Conservation (phyloP, 306 rosid genomes). For the Fragaria vesca region DNA sequence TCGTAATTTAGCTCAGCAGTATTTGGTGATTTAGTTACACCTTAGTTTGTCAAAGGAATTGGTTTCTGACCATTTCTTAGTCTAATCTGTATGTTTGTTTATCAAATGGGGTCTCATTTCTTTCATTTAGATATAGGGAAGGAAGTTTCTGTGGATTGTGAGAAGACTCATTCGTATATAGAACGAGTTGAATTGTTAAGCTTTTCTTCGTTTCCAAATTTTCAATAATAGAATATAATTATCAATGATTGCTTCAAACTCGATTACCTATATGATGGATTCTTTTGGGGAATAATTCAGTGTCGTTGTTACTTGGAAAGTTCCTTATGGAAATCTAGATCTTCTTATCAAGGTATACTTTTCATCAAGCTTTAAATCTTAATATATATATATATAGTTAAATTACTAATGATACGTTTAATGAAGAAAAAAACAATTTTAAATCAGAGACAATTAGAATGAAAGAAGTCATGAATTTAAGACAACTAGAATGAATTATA, state of each 20-base stretch:
- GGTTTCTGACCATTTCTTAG: background rate
- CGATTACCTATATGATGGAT: background rate
- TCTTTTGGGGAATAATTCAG: background rate
- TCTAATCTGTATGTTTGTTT: background rate
- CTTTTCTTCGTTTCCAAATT: background rate
- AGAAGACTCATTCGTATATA: background rate
- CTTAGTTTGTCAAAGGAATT: background rate
- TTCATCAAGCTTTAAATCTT: background rate
- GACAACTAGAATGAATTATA: no score
- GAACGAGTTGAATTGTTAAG: background rate
- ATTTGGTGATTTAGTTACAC: background rate
- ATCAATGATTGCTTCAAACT: background rate
- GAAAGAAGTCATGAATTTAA: no score
- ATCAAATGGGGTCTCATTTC: background rate
- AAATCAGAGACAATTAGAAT: no score
- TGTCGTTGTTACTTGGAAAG: background rate
- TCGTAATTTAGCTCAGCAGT: background rate
- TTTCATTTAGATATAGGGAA: background rate
- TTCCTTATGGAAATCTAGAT: background rate
- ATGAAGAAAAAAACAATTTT: no score
- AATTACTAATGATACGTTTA: no score
- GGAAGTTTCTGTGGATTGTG: background rate
- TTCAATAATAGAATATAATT: background rate
- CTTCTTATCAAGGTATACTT: background rate
- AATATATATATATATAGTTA: no score